phyloP scores from a whole-genome alignment of 1,284 basidiomycete species.

The Austropuccinia psidii region DNA sequence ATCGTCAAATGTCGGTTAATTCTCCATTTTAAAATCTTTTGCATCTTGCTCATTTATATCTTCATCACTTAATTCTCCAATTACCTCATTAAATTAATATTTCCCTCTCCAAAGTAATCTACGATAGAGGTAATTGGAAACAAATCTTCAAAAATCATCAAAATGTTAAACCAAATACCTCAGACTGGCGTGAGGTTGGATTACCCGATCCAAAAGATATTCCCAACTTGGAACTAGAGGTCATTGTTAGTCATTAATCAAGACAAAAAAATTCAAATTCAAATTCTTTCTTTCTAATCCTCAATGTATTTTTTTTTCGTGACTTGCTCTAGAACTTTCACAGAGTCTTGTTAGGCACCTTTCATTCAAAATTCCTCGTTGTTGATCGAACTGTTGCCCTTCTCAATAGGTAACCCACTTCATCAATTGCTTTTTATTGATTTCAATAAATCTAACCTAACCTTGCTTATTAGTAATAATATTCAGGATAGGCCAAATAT shows the following conservation, averaged over 20 bases:
- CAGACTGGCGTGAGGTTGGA: slow-evolving; percentile 55
- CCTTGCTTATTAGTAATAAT: slow-evolving; percentile 45
- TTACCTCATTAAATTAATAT: too few species aligned
- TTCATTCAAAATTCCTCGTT: slow-evolving; percentile 69
- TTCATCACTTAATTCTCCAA: not conserved
- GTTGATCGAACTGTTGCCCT: slow-evolving; percentile 65
- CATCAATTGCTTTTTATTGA: too few species aligned
- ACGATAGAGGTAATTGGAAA: slow-evolving; percentile 60
- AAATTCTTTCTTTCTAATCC: slow-evolving; percentile 52
- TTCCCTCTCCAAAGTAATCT: slow-evolving; percentile 55
- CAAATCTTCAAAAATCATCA: slow-evolving; percentile 47
- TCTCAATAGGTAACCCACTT: slow-evolving; percentile 64
- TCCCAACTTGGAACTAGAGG: slow-evolving; percentile 58
- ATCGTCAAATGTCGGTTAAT: slow-evolving; percentile 50
- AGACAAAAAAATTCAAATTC: not conserved
- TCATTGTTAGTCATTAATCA: slow-evolving; percentile 50
- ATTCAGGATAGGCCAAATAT: slow-evolving; percentile 57
- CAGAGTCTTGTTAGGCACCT: slow-evolving; percentile 55
- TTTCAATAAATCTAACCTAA: slow-evolving; percentile 51
- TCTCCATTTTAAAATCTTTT: not conserved
- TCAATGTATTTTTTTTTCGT: slow-evolving; percentile 46
- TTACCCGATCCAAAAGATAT: slow-evolving; percentile 58
- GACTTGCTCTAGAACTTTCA: slow-evolving; percentile 43
- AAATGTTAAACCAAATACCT: slow-evolving; percentile 43
- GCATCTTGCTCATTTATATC: not conserved